Conservation (phyloP, 1,284 basidiomycete genomes). For the Cystobasidium pallidum region DNA sequence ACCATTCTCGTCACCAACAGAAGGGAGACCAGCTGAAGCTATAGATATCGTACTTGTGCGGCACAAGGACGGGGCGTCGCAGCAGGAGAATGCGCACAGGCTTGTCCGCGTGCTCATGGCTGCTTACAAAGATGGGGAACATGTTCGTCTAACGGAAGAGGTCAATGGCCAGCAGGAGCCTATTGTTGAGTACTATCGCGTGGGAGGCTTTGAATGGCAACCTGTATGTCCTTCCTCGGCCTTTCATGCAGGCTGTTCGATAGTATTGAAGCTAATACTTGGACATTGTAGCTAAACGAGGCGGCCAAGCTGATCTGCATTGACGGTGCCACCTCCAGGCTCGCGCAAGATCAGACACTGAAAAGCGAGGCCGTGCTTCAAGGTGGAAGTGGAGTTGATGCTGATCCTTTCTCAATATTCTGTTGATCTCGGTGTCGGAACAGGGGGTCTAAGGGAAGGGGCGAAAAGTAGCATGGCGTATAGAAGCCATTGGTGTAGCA, state of each 20-base stretch:
- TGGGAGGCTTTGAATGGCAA: slow-evolving; percentile 31
- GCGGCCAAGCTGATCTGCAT: slow-evolving; percentile 38
- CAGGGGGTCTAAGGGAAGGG: neutral
- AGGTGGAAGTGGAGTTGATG: slow-evolving; percentile 13
- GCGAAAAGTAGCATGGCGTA: neutral
- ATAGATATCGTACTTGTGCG: slow-evolving; percentile 35
- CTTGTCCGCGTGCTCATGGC: slow-evolving; percentile 32
- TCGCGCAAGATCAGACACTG: neutral
- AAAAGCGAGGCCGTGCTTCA: slow-evolving; percentile 12
- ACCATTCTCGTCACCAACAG: slow-evolving; percentile 10
- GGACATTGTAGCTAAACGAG: slow-evolving; percentile 30
- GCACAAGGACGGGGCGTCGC: neutral
- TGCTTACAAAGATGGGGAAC: slow-evolving; percentile 34
- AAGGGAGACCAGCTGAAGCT: slow-evolving; percentile 29
- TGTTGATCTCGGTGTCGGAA: neutral
- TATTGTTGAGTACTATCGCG: slow-evolving; percentile 42
- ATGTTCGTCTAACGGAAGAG: slow-evolving; percentile 30
- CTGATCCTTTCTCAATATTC: slow-evolving; percentile 15
- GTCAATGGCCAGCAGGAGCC: slow-evolving; percentile 1
- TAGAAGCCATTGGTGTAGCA: neutral
- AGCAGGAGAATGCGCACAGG: slow-evolving; percentile 21
- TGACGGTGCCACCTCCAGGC: slow-evolving; percentile 22
- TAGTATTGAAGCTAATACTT: neutral
- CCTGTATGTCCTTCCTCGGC: slow-evolving; percentile 24
- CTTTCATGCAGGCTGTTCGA: neutral